Conservation (phyloP, 2,329 filamentous ascomycete genomes). For the Paracamarosporium sp. region DNA sequence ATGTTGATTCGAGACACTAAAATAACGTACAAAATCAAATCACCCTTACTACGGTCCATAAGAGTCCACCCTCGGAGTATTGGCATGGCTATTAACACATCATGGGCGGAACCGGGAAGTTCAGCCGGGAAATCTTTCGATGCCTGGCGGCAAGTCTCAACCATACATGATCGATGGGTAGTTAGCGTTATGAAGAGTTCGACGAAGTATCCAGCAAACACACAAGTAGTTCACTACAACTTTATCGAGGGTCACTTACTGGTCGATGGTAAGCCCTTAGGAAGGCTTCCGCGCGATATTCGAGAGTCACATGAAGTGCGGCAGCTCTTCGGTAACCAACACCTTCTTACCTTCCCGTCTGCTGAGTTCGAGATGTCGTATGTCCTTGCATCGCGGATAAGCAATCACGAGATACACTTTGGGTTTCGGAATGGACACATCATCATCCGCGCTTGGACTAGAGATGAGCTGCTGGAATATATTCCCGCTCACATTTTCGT, state of each 20-base stretch:
- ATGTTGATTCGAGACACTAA: constrained; percentile 56
- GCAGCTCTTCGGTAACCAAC: constrained; percentile 61
- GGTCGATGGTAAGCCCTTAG: constrained; percentile 55
- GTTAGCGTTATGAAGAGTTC: constrained; percentile 29
- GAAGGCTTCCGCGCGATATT: constrained; percentile 61
- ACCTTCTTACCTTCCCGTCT: constrained; percentile 61
- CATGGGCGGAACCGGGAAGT: constrained; percentile 51
- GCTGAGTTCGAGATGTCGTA: constrained; percentile 58
- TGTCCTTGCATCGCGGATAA: constrained; percentile 40
- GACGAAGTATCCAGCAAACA: constrained; percentile 20
- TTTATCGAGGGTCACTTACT: constrained; percentile 55
- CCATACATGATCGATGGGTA: constrained; percentile 38
- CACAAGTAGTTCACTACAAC: constrained; percentile 51
- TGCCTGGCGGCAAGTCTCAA: constrained; percentile 29
- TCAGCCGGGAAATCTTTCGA: constrained; percentile 27
- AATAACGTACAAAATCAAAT: constrained; percentile 48
- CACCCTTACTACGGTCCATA: constrained; percentile 46
- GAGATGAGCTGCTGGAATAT: constrained; percentile 35
- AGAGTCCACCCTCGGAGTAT: constrained; percentile 33
- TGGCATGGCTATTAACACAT: constrained; percentile 40
- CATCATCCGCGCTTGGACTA: constrained; percentile 50
- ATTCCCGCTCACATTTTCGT: constrained; percentile 39
- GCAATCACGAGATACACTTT: constrained; percentile 59
- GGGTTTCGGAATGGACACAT: constrained; percentile 51
- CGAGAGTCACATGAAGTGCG: constrained; percentile 51